Evolutionary conservation across 2,329 filamentous ascomycete species (phyloP).

Genomic region (Ustulina deusta): DNA sequence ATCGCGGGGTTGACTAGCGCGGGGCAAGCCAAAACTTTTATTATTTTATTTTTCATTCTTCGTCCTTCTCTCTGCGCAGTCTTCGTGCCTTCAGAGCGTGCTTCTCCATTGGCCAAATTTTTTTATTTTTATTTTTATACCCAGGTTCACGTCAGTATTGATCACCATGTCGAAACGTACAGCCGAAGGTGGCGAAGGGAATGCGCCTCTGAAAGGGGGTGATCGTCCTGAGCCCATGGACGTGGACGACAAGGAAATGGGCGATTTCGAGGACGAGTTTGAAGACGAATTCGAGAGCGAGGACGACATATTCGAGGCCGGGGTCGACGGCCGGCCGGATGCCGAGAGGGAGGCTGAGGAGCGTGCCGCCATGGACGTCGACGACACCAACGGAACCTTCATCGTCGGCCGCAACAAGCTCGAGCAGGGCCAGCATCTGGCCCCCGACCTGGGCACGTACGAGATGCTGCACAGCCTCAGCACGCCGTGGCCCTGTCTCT

Average conservation of each 20-base stretch:
- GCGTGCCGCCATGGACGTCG: slow-evolving; percentile 87
- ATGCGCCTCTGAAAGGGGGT: slow-evolving; percentile 69
- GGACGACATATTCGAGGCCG: slow-evolving; percentile 93
- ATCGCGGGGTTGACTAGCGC: slow-evolving; percentile 44
- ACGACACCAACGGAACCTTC: slow-evolving; percentile 87
- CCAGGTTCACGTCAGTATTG: neutral
- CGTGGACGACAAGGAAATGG: slow-evolving; percentile 72
- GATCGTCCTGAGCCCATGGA: slow-evolving; percentile 74
- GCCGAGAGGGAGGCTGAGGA: slow-evolving; percentile 93
- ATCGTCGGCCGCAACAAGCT: slow-evolving; percentile 95
- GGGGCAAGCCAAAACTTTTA: slow-evolving; percentile 46
- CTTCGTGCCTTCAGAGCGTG: neutral
- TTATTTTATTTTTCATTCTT: slow-evolving; percentile 26
- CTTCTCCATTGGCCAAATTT: neutral
- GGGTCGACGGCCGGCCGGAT: slow-evolving; percentile 91
- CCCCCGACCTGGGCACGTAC: slow-evolving; percentile 94
- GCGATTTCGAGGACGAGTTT: slow-evolving; percentile 95
- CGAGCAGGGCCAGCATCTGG: slow-evolving; percentile 88
- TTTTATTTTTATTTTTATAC: neutral
- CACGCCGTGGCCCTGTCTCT: slow-evolving; percentile 96
- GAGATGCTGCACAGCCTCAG: slow-evolving; percentile 96
- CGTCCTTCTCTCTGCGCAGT: neutral
- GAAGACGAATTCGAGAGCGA: slow-evolving; percentile 89
- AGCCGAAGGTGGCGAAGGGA: slow-evolving; percentile 62
- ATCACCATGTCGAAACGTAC: slow-evolving; percentile 70